Evolutionary conservation across 305 asterid species (phyloP), one percentile per base, ranked within the genome.

Genomic region (Fraxinus baroniana): DNA sequence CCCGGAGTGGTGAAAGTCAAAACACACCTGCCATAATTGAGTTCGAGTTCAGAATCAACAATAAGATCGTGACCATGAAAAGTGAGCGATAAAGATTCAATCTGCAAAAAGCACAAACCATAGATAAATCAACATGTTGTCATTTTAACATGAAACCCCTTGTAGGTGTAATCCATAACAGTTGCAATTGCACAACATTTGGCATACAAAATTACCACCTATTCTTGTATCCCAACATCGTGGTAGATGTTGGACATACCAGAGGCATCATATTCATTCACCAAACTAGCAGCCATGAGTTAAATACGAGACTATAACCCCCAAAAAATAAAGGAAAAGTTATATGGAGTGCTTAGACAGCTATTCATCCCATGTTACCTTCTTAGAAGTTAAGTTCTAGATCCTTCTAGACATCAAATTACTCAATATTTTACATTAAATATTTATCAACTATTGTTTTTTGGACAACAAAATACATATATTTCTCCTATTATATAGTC

Each of bases 61-160:
- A 97, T 92, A 24, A 97, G 91, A 82, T 97, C 99, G 74, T 97
- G 98, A 2, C 99, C 99, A 26, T 97, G 99, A 89, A 97, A 97
- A 82, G 99, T 97, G 80, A 97, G 97, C 1, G 99, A 97, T 41
- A 96, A 92, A 80, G 99, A 97, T 84, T 97, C 99, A 62, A 97
- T 97, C 98, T 96, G 95, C 87, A 83, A 35, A 77, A 30, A 35
- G 35, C 41, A 84, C 0, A 52, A 66, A 35, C 9, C 44, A 78
- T 5, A 26, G 37, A 71, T 39, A 7, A 28, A 30, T 66, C 33
- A 82, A 74, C 28, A 33, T 24, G 55, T 5, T 12, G 49, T 78
- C 18, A 41, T 64, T 64, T 64, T 24, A 64, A 10, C 17, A 8
- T 2, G 0, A 24, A 64, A 22, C 33, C 30, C 30, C 74, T 68